These are phyloP conservation scores for Saposhnikovia divaricata DNA, from an alignment of 129 eudicot species.

Conservation along the genomic window DNA sequence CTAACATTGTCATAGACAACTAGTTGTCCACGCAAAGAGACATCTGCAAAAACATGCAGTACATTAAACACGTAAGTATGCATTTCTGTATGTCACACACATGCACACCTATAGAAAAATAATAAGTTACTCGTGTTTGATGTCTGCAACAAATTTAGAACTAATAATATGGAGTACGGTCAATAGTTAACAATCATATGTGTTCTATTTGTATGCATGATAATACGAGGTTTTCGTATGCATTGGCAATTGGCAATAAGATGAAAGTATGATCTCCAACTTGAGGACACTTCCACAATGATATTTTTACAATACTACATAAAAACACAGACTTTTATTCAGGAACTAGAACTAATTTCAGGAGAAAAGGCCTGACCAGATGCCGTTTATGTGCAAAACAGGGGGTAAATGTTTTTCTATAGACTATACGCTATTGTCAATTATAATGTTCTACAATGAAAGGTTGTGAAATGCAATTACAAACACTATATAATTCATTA, in stretches of 20 bases:
- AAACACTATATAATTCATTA: background rate
- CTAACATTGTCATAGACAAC: constrained; percentile 65
- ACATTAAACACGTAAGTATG: background rate
- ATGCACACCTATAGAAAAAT: no score
- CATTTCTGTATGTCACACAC: background rate
- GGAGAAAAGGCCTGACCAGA: no score
- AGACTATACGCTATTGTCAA: background rate
- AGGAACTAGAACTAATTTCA: background rate
- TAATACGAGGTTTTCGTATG: background rate
- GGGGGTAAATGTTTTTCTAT: background rate
- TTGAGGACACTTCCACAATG: background rate
- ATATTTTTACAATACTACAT: background rate
- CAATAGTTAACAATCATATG: background rate
- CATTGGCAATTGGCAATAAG: background rate
- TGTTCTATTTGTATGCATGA: background rate
- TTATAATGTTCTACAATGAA: background rate
- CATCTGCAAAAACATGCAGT: constrained; percentile 35
- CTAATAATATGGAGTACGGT: background rate
- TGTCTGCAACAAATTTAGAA: background rate
- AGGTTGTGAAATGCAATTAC: background rate
- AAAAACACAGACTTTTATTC: background rate
- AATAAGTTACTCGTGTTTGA: background rate
- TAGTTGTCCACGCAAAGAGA: constrained; percentile 64
- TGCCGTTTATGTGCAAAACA: background rate
- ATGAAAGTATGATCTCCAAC: constrained; percentile 27